Base-by-base conservation (phyloP, 2,329 filamentous ascomycete genomes). In the Nigrospora sphaerica region DNA sequence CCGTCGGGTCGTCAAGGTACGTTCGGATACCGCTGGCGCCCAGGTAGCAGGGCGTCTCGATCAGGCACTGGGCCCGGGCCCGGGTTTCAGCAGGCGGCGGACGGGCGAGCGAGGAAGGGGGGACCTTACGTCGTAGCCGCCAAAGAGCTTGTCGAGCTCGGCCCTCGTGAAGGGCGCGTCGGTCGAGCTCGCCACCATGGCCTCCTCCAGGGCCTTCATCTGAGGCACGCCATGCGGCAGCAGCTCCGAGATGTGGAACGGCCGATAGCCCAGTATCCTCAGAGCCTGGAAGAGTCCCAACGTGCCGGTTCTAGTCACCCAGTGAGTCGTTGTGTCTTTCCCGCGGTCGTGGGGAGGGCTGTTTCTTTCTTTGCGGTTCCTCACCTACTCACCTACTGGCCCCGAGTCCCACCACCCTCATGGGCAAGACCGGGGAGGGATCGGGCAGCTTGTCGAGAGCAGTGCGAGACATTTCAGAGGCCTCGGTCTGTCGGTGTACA, bases 131-230 rank as follows among this genome's bases (percentile, higher is more conserved):
- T 43, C 41, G 18, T 43, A 43, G 41, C 35, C 41, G 16, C 41
- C 41, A 12, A 43, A 43, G 32, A 43, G 41, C 18, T 43, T 43
- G 41, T 43, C 41, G 13, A 43, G 32, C 32, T 43, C 41, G 7
- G 32, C 19, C 13, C 41, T 19, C 3, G 41, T 43, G 6, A 36
- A 43, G 5, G 41, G 41, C 12, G 4, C 17, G 32, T 31, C 18
- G 4, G 41, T 43, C 6, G 41, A 43, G 18, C 41, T 43, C 4
- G 41, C 41, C 18, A 43, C 32, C 41, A 43, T 43, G 32, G 41
- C 41, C 18, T 43, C 41, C 16, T 43, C 41, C 17, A 43, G 41
- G 17, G 41, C 41, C 32, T 35, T 17, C 41, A 43, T 43, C 32
- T 43, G 32, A 9, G 10, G 32, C 6, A 43, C 41, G 33, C 41